Conservation (phyloP, 1,284 basidiomycete genomes). For the Laetiporus sulphureus region DNA sequence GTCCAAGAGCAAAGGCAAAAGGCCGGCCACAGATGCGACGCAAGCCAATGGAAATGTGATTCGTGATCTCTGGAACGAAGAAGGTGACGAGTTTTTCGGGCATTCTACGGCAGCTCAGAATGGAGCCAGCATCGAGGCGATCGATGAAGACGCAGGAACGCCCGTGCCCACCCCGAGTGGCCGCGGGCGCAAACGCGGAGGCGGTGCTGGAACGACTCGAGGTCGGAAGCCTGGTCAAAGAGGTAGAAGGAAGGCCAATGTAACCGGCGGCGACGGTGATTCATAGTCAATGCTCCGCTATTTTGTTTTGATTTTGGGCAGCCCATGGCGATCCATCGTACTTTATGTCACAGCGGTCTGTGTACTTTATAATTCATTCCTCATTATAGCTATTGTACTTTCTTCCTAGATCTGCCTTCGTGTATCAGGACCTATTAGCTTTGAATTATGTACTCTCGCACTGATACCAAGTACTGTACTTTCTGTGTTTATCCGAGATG, state of each 20-base stretch:
- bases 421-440: too few relatives aligned
- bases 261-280: constrained; percentile 12
- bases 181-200: constrained; percentile 39
- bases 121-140: constrained; percentile 19
- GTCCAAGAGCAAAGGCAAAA: constrained; percentile 34
- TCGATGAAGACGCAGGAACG: constrained; percentile 30
- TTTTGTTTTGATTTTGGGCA: too few relatives aligned
- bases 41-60: constrained; percentile 34
- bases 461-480: too few relatives aligned
- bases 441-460: too few relatives aligned
- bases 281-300: too few relatives aligned
- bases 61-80: constrained; percentile 75
- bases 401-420: too few relatives aligned
- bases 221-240: constrained; percentile 33
- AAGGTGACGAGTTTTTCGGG: constrained; percentile 79
- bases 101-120: constrained; percentile 26
- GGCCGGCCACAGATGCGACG: constrained; percentile 21
- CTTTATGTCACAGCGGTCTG: too few relatives aligned
- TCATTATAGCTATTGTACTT: too few relatives aligned
- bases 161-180: constrained; percentile 20
- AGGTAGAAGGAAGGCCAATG: constrained; percentile 20
- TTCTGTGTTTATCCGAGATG: too few relatives aligned
- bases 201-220: constrained; percentile 30
- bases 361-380: too few relatives aligned
- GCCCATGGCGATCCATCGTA: too few relatives aligned